Percentiles rank a stretch among this genome's conserved stretches.
These are phyloP conservation scores for Cercospora zeina DNA, from an alignment of 2,329 filamentous ascomycete species.

Conservation along the genomic window DNA sequence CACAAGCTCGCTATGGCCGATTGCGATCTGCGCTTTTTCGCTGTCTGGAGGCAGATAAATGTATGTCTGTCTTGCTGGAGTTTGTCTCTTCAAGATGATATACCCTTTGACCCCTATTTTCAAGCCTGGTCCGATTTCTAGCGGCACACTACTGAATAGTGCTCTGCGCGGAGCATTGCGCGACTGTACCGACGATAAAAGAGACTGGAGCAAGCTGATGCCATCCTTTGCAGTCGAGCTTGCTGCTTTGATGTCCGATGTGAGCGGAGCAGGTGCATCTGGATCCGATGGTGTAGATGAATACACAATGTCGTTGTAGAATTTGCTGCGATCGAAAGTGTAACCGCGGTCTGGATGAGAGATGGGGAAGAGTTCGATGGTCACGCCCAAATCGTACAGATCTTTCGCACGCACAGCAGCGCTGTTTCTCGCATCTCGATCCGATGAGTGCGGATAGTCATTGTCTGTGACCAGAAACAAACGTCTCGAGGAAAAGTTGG, in stretches of 20 bases:
- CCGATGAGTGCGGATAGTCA: slow-evolving; percentile 74
- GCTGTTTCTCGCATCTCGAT: slow-evolving; percentile 71
- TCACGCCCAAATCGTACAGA: slow-evolving; percentile 87
- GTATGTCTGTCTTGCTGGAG: slow-evolving; percentile 77
- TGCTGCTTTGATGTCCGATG: slow-evolving; percentile 53
- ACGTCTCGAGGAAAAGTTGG: slow-evolving; percentile 88
- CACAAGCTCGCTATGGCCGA: slow-evolving; percentile 70
- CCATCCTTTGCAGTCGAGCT: slow-evolving; percentile 71
- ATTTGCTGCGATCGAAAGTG: slow-evolving; percentile 77
- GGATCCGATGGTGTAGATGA: slow-evolving; percentile 69
- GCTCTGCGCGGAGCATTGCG: slow-evolving; percentile 83
- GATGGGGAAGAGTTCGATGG: slow-evolving; percentile 91
- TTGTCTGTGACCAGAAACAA: slow-evolving; percentile 97
- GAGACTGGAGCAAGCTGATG: slow-evolving; percentile 72
- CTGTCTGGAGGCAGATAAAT: slow-evolving; percentile 72
- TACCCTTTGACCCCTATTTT: slow-evolving; percentile 92
- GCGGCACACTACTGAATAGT: slow-evolving; percentile 79
- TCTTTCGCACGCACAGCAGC: slow-evolving; percentile 90
- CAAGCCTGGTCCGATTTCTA: slow-evolving; percentile 82
- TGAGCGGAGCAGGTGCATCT: slow-evolving; percentile 60
- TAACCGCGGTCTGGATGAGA: slow-evolving; percentile 60
- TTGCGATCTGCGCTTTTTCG: slow-evolving; percentile 79
- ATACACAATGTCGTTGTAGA: slow-evolving; percentile 96
- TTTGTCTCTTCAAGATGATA: slow-evolving; percentile 81
- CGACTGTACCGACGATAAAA: slow-evolving; percentile 86